A percentile compares a stretch with the other conserved stretches of the same genome.
phyloP scores from a whole-genome alignment of 208 protist genomes.

The Crithidia expoeki region DNA sequence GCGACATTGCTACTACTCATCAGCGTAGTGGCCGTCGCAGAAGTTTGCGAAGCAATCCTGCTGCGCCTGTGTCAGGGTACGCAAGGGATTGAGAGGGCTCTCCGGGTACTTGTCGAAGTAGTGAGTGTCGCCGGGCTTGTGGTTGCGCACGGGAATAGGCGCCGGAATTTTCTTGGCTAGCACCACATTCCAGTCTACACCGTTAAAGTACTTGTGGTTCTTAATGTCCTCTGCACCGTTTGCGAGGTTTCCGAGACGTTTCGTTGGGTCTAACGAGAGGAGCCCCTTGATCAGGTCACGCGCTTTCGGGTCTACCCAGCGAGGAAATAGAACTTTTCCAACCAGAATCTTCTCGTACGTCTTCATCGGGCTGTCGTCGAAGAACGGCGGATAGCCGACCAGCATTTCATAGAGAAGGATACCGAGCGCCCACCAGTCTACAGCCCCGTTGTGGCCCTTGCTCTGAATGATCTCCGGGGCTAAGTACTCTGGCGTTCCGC shows the following conservation, averaged over 20 bases:
- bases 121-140: constrained; percentile 79
- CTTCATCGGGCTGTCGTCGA: constrained; percentile 90
- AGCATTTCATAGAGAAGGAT: constrained; percentile 93
- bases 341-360: constrained; percentile 93
- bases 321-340: constrained; percentile 82
- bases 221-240: constrained; percentile 95
- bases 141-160: constrained; percentile 85
- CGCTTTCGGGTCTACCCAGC: constrained; percentile 80
- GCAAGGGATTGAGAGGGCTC: constrained; percentile 76
- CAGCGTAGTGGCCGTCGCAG: constrained; percentile 84
- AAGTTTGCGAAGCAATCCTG: constrained; percentile 91
- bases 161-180: constrained; percentile 79
- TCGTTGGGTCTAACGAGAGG: constrained; percentile 80
- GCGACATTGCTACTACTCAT: constrained; percentile 37
- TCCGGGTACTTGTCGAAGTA: constrained; percentile 94
- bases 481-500: constrained; percentile 88
- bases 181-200: constrained; percentile 94
- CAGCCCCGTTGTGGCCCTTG: constrained; percentile 81
- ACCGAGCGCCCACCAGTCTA: constrained; percentile 92
- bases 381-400: constrained; percentile 92
- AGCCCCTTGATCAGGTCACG: constrained; percentile 88
- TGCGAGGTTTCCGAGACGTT: constrained; percentile 90
- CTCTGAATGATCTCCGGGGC: constrained; percentile 89
- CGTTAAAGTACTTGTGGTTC: constrained; percentile 95
- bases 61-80: constrained; percentile 71